A percentile compares a stretch with the other conserved stretches of the same genome.
Evolutionary conservation across 2,329 filamentous ascomycete species (phyloP).

Genomic region (Zymoseptoria brevis): DNA sequence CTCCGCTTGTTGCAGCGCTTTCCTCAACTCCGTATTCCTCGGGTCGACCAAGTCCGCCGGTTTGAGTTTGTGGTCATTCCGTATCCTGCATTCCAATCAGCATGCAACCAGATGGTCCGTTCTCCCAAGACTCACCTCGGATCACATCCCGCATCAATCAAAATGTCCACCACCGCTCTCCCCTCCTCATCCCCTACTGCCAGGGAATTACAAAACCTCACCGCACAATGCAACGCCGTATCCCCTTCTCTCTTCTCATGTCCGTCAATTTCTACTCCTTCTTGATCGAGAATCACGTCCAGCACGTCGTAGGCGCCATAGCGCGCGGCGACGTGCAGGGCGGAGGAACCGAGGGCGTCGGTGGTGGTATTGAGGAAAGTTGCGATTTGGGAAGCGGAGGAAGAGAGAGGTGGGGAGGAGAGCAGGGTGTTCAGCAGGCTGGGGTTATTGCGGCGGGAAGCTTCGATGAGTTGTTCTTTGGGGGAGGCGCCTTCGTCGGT

Average conservation of each 20-base stretch:
- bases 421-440: constrained; percentile 74
- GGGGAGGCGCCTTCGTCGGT: constrained; percentile 67
- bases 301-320: constrained; percentile 82
- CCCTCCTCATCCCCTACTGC: constrained; percentile 56
- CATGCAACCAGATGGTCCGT: background rate
- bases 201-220: constrained; percentile 67
- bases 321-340: constrained; percentile 80
- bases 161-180: constrained; percentile 62
- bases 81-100: constrained; percentile 35
- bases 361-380: constrained; percentile 76
- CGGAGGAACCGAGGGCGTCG: constrained; percentile 78
- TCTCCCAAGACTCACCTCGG: constrained; percentile 35
- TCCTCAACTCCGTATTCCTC: constrained; percentile 52
- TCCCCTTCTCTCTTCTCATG: constrained; percentile 62
- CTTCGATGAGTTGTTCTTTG: constrained; percentile 80
- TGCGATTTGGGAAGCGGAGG: constrained; percentile 55
- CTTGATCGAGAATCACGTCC: constrained; percentile 74
- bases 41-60: constrained; percentile 68
- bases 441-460: constrained; percentile 86
- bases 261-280: constrained; percentile 78
- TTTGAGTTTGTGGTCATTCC: constrained; percentile 67
- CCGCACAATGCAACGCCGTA: constrained; percentile 70
- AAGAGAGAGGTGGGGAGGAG: constrained; percentile 39
- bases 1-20: constrained; percentile 62
- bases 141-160: constrained; percentile 71